Base-by-base conservation (phyloP, 768 basidiomycete genomes). In the Obba rivulosa region DNA sequence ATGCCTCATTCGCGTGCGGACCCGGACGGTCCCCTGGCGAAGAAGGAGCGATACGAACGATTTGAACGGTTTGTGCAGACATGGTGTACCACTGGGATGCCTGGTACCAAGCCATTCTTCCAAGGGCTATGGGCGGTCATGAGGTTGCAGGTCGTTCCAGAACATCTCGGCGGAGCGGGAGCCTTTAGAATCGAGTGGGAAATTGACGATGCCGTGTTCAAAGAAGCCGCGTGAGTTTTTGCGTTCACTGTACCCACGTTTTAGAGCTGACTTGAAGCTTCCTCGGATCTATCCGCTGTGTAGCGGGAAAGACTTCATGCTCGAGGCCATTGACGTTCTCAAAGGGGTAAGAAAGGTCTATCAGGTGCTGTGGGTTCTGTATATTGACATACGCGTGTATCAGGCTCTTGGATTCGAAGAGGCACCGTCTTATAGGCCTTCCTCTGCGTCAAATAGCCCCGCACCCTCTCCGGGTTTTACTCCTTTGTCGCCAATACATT, bases 301-400 rank as follows among this genome's bases (percentile, higher is more conserved):
- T 66, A 94, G 92, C 61, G 92, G 92, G 50, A 88, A 90, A 66
- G 88, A 92, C 57, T 95, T 95, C 65, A 93, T 93, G 91, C 73
- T 88, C 43, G 92, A 94, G 68, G 90, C 89, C 9, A 82, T 94
- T 48, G 83, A 89, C 57, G 70, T 92, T 41, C 80, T 94, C 55
- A 95, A 95, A 79, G 92, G 92, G 59, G 91, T 87, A 57, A 57
- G 85, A 7, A 5, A 31, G 7, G 28, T 7, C 28, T 31, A 31
- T 31, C 28, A 31, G 28, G 28, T 31, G 28, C 28, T 31, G 13
- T 13, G 28, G 5, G 13, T 31, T 31, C 28, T 31, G 28, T 31
- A 13, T 31, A 31, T 31, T 31, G 28, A 31, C 28, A 31, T 31
- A 31, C 7, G 13, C 22, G 50, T 43, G 49, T 53, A 45, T 46